These are phyloP conservation scores for Gilbertella persicaria DNA, from an alignment of 371 early-diverging fungal genomes.

Conservation along the genomic window DNA sequence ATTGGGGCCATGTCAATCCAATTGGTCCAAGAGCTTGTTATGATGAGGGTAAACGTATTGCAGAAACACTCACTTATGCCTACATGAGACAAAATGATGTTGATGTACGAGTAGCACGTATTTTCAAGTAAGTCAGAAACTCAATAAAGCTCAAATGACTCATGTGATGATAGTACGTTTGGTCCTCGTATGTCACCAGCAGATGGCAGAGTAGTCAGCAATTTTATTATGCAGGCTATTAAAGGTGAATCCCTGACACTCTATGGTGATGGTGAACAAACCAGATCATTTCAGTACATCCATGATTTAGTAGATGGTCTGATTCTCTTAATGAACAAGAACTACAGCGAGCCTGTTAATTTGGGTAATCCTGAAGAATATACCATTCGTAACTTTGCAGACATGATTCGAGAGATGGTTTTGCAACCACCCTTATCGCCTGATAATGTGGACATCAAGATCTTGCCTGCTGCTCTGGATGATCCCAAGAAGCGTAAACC, in stretches of 20 bases:
- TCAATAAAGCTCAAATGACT: background rate
- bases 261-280: slow-evolving; percentile 85
- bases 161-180: slow-evolving; percentile 13
- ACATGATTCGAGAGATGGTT: slow-evolving; percentile 72
- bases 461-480: slow-evolving; percentile 72
- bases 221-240: slow-evolving; percentile 88
- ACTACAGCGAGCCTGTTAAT: slow-evolving; percentile 78
- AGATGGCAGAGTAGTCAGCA: slow-evolving; percentile 90
- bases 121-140: slow-evolving; percentile 65
- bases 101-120: slow-evolving; percentile 84
- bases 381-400: slow-evolving; percentile 81
- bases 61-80: slow-evolving; percentile 84
- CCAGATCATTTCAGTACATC: slow-evolving; percentile 87
- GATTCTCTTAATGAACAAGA: slow-evolving; percentile 77
- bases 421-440: slow-evolving; percentile 39
- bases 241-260: slow-evolving; percentile 77
- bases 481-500: slow-evolving; percentile 85
- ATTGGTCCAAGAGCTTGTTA: slow-evolving; percentile 87
- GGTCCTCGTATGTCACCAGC: slow-evolving; percentile 89
- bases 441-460: slow-evolving; percentile 60
- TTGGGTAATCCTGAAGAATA: slow-evolving; percentile 90
- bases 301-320: slow-evolving; percentile 88
- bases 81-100: slow-evolving; percentile 81
- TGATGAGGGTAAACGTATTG: slow-evolving; percentile 90
- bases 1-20: slow-evolving; percentile 90